These are phyloP conservation scores for Dendrobium officinale DNA, from an alignment of 106 monocot genomes.

Conservation along the genomic window DNA sequence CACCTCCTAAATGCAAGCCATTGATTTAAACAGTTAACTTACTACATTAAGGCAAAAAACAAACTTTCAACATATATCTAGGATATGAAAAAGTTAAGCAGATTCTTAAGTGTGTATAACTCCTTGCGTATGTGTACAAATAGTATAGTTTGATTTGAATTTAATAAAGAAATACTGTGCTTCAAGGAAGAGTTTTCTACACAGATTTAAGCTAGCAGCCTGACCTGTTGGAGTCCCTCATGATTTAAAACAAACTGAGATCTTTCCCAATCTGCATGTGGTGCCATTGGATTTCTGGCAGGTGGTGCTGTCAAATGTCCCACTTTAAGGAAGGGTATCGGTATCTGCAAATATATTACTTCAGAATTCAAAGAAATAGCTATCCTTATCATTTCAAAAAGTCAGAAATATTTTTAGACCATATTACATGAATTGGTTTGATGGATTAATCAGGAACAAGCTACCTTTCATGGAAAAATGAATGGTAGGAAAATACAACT, in stretches of 20 bases:
- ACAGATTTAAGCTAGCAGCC: conserved; percentile 10
- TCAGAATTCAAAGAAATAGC: conserved; percentile 8
- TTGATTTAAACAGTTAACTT: no score
- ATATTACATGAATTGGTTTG: neutral
- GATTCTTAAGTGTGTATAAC: no score
- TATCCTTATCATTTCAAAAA: neutral
- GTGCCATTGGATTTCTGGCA: conserved; percentile 55
- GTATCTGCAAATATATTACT: conserved; percentile 48
- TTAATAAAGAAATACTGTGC: neutral
- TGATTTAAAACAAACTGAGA: conserved; percentile 87
- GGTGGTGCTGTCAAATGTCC: conserved; percentile 80
- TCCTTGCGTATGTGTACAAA: neutral
- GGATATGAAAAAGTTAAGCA: no score
- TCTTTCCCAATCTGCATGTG: conserved; percentile 86
- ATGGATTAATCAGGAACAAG: neutral
- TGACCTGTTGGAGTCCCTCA: conserved; percentile 85
- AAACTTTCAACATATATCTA: no score
- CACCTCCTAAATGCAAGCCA: no score
- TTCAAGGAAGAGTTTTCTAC: neutral
- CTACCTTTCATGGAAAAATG: neutral
- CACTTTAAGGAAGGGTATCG: conserved; percentile 87
- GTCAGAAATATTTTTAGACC: neutral
- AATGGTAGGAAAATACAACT: neutral
- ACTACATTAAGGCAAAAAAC: no score
- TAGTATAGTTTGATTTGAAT: neutral